Evolutionary conservation across 2,329 filamentous ascomycete genomes (phyloP).

Genomic region (Penicillium sp.): DNA sequence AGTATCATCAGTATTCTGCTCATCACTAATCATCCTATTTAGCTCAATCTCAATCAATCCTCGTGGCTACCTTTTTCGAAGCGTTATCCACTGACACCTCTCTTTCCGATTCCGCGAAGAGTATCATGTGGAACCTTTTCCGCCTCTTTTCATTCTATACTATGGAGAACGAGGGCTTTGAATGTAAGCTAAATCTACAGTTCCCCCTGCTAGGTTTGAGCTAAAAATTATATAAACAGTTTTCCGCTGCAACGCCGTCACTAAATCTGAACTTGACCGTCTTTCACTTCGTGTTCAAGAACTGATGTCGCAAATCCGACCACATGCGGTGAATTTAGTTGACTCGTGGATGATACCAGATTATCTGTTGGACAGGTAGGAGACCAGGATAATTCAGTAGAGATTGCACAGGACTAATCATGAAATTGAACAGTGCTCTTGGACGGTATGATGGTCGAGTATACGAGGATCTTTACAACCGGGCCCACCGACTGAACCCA

Average conservation of each 20-base stretch:
- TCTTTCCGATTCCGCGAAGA: conserved; percentile 32
- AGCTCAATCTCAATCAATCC: conserved; percentile 55
- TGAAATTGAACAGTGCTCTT: conserved; percentile 41
- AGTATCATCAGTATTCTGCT: background rate
- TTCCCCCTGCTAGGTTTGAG: background rate
- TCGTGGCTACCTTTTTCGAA: conserved; percentile 53
- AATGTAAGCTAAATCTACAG: conserved; percentile 19
- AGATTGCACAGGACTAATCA: conserved; percentile 22
- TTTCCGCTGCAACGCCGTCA: conserved; percentile 48
- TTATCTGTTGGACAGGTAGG: conserved; percentile 52
- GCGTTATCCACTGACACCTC: conserved; percentile 34
- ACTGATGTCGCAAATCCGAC: conserved; percentile 53
- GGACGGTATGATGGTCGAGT: conserved; percentile 58
- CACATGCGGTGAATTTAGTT: conserved; percentile 57
- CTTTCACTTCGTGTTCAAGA: conserved; percentile 49
- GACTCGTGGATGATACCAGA: conserved; percentile 59
- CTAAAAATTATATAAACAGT: conserved; percentile 34
- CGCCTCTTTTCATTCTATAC: conserved; percentile 54
- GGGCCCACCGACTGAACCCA: conserved; percentile 57
- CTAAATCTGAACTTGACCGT: conserved; percentile 45
- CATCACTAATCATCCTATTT: background rate
- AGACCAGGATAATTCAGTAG: background rate
- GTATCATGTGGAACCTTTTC: conserved; percentile 49
- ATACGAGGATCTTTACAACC: conserved; percentile 58
- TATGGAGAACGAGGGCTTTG: conserved; percentile 46